A percentile compares a stretch with the other conserved stretches of the same genome.
Conservation (phyloP, 805 yeast species). For the Saccharomycopsis malanga region DNA sequence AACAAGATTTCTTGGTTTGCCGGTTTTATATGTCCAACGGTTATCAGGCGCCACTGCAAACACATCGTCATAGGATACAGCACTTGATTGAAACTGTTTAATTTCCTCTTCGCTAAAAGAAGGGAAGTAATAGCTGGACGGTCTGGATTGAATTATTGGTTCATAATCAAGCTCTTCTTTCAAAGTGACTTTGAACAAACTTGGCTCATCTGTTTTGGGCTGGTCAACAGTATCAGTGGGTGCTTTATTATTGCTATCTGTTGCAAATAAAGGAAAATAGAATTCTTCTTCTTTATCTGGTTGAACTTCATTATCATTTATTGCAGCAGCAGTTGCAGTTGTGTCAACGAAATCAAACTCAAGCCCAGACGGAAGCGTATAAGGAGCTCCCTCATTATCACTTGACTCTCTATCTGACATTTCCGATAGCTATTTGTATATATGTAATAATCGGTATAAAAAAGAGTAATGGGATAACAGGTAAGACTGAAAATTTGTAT, state of each 20-base stretch:
- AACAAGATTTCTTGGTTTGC: neutral
- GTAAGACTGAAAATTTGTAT: no score
- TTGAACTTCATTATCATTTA: neutral
- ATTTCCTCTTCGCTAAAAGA: slow-evolving; percentile 7
- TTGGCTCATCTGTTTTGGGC: neutral
- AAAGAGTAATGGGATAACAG: no score
- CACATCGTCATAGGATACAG: slow-evolving; percentile 13
- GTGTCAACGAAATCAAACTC: slow-evolving; percentile 21
- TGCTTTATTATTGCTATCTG: neutral
- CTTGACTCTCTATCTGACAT: slow-evolving; percentile 7
- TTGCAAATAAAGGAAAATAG: slow-evolving; percentile 19
- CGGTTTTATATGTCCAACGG: neutral
- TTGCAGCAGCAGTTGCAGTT: neutral
- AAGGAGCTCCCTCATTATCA: neutral
- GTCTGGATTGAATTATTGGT: slow-evolving; percentile 8
- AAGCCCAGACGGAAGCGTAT: slow-evolving; percentile 15
- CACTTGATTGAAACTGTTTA: slow-evolving; percentile 5
- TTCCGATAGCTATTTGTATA: no score
- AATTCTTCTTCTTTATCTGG: slow-evolving; percentile 11
- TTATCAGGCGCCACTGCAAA: neutral
- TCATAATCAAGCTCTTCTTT: slow-evolving; percentile 10
- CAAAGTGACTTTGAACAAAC: slow-evolving; percentile 14
- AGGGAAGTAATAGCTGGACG: slow-evolving; percentile 17
- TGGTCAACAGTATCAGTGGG: neutral
- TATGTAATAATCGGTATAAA: no score